A percentile compares a stretch with the other conserved stretches of the same genome.
These are phyloP conservation scores for Francoa sonchifolia DNA, from an alignment of 441 rosid species.

Conservation along the genomic window DNA sequence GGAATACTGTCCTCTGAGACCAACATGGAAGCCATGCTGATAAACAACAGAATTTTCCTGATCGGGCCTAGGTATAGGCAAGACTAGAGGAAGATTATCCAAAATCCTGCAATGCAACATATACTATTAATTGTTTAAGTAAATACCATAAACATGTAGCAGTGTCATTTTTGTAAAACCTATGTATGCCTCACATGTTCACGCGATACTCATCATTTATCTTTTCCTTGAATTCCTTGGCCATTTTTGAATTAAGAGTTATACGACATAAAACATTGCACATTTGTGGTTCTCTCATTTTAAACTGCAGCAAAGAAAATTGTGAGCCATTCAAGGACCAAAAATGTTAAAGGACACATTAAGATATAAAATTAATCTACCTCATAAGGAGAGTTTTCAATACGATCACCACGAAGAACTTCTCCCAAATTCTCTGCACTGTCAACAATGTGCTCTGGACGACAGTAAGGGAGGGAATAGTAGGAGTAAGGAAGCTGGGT, in stretches of 20 bases:
- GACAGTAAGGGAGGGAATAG: constrained; percentile 72
- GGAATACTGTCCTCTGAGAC: constrained; percentile 64
- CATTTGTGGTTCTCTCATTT: constrained; percentile 82
- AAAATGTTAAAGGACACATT: constrained; percentile 2
- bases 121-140: background rate
- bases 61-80: constrained; percentile 48
- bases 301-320: constrained; percentile 40
- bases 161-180: too few relatives aligned
- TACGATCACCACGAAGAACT: constrained; percentile 91
- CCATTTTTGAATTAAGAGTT: constrained; percentile 41
- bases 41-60: constrained; percentile 48
- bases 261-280: constrained; percentile 57
- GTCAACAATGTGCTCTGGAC: constrained; percentile 48
- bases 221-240: constrained; percentile 68
- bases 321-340: constrained; percentile 11
- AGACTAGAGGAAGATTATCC: constrained; percentile 90
- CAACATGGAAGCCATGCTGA: constrained; percentile 78
- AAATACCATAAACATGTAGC: too few relatives aligned
- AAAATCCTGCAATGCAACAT: constrained; percentile 46
- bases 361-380: constrained; percentile 21
- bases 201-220: constrained; percentile 75
- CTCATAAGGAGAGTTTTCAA: constrained; percentile 84
- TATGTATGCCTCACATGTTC: constrained; percentile 69
- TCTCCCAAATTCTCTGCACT: constrained; percentile 93
- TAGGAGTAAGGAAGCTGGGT: constrained; percentile 88